Evolutionary conservation across 2,329 filamentous ascomycete genomes (phyloP), one percentile per base, ranked within the genome.

Genomic region (Hypoxylon sp.): DNA sequence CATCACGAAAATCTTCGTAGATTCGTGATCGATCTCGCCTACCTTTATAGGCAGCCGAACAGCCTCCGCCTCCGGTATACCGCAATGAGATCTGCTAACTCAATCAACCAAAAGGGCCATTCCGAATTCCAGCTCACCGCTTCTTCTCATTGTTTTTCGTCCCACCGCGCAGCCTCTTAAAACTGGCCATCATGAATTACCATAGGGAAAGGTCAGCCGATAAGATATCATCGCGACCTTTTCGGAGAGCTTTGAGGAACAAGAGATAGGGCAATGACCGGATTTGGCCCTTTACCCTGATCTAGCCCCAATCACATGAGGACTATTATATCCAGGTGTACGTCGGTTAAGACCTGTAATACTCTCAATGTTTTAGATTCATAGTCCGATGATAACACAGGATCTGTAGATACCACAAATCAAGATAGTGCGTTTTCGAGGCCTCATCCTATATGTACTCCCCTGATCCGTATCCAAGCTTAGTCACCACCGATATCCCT

Each of bases 81-180:
- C 14, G 11, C 13, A 50, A 31, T 24, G n/a, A 53, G 26, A n/a
- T 48, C 46, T 35, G 17, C 33, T 11, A 52, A 29, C 31, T 62
- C 56, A 50, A 58, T 47, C 52, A 26, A 53, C 1, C 19, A 17
- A 26, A 46, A 62, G 10, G 17, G 22, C n/a, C 22, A 26, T 61
- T 33, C 52, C 56, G 53, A 67, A 33, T 19, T 39, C 37, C 33
- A 29, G n/a, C 65, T 70, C 65, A 70, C 64, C 61, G 65, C 60
- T 42, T 65, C 53, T 2, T 11, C 24, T 11, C 1, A 26, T 10
- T 11, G 8, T 22, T 19, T 17, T 55, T 42, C 26, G 65, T 70
- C 68, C 58, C 50, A 67, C 61, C 42, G 19, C 59, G 59, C 48
- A 26, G 13, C 50, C 31, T 19, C 50, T 60, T 56, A 37, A 65